Evolutionary conservation across 306 rosid genomes (phyloP).

Genomic region (Corylus avellana): DNA sequence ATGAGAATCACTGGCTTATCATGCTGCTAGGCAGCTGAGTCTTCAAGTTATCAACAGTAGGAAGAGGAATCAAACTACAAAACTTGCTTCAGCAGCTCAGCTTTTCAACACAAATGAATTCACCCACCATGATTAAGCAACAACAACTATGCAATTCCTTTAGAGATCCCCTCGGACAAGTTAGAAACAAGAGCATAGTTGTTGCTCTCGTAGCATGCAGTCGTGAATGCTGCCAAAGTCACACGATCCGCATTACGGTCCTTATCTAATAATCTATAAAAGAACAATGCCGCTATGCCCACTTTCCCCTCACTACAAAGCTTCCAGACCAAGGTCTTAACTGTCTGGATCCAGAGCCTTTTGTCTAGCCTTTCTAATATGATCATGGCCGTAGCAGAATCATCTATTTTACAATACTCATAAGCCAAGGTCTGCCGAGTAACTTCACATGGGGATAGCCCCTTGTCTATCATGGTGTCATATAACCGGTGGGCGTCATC

Average conservation of each 20-base stretch:
- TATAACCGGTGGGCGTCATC: slow-evolving; percentile 65
- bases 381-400: slow-evolving; percentile 63
- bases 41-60: not conserved
- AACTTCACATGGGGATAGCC: slow-evolving; percentile 84
- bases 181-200: slow-evolving; percentile 80
- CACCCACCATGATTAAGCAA: not conserved
- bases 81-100: not conserved
- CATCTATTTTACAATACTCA: slow-evolving; percentile 73
- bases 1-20: not conserved
- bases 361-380: slow-evolving; percentile 67
- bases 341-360: slow-evolving; percentile 73
- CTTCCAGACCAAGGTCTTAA: slow-evolving; percentile 71
- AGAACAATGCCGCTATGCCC: slow-evolving; percentile 83
- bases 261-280: slow-evolving; percentile 68
- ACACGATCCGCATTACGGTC: slow-evolving; percentile 64
- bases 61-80: not conserved
- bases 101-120: not conserved
- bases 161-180: slow-evolving; percentile 59
- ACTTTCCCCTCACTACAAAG: slow-evolving; percentile 78
- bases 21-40: not conserved
- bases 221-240: slow-evolving; percentile 70
- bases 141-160: slow-evolving; percentile 40
- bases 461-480: slow-evolving; percentile 70
- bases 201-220: slow-evolving; percentile 80
- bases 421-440: slow-evolving; percentile 75